Percentiles rank a stretch among this genome's conserved stretches.
Conservation (phyloP, 352 stramenopile genomes). For the Phytopythium ostracodes region DNA sequence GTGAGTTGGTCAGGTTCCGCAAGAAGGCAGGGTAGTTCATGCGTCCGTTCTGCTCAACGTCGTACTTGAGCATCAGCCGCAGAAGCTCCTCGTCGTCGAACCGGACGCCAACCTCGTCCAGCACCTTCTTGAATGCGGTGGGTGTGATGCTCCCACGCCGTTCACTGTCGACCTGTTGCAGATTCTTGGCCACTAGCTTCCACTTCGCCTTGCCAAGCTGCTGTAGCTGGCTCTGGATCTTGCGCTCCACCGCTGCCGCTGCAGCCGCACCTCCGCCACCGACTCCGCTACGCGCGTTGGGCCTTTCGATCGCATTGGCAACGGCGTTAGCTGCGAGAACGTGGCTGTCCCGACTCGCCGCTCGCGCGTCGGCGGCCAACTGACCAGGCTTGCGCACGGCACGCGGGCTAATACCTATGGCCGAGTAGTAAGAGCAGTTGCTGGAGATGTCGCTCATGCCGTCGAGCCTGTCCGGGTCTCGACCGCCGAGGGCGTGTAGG, state of each 20-base stretch:
- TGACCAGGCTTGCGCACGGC: conserved; percentile 21
- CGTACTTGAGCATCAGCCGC: conserved; percentile 74
- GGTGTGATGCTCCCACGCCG: conserved; percentile 38
- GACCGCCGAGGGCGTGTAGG: conserved; percentile 53
- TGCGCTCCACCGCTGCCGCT: conserved; percentile 44
- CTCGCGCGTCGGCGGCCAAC: conserved; percentile 11
- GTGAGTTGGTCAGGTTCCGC: conserved; percentile 49
- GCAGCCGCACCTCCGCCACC: conserved; percentile 26
- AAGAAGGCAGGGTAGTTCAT: conserved; percentile 65
- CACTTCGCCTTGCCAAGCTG: conserved; percentile 45
- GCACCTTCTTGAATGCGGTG: conserved; percentile 56
- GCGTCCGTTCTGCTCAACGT: conserved; percentile 64
- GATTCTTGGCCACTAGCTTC: conserved; percentile 48
- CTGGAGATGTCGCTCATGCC: conserved; percentile 65
- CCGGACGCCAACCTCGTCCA: conserved; percentile 45
- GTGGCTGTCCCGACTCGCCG: conserved; percentile 30
- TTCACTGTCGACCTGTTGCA: conserved; percentile 63
- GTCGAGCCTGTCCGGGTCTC: conserved; percentile 60
- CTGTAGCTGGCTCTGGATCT: conserved; percentile 57
- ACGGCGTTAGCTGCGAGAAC: conserved; percentile 38
- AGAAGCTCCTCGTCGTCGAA: conserved; percentile 59
- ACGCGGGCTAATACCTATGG: conserved; percentile 60
- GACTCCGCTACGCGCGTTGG: conserved; percentile 7
- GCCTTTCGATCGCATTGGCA: conserved; percentile 42
- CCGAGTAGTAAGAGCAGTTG: conserved; percentile 78